Percentiles rank a stretch among this genome's conserved stretches.
phyloP scores from a whole-genome alignment of 495 filamentous ascomycete genomes.

The Clavariopsis aquatica region DNA sequence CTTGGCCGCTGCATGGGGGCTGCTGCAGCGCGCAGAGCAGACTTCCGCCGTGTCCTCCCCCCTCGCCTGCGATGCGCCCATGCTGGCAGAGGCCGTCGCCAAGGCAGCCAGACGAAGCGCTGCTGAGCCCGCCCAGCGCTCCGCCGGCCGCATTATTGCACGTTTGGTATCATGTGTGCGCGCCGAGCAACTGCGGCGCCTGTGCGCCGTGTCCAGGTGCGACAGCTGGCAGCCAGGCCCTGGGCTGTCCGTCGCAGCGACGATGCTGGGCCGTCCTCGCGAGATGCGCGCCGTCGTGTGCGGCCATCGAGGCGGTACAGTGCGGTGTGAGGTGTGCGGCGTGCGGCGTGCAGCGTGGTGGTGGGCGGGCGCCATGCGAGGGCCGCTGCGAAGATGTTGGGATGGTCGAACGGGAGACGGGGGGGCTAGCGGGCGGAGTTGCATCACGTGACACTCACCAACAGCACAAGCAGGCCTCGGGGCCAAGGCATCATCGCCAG shows the following conservation, averaged over 20 bases:
- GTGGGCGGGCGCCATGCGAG: too few species aligned
- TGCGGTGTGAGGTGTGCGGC: neutral
- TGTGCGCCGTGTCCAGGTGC: neutral
- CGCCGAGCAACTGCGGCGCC: slow-evolving; percentile 9
- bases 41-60: neutral
- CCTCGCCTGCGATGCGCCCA: neutral
- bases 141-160: slow-evolving; percentile 12
- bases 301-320: neutral
- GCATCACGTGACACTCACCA: slow-evolving; percentile 20
- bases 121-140: slow-evolving; percentile 15
- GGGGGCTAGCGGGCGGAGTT: slow-evolving; percentile 3
- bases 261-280: neutral
- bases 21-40: neutral
- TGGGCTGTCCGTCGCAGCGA: neutral
- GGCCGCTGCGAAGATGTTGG: neutral
- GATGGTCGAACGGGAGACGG: neutral
- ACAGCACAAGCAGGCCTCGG: too few species aligned
- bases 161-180: neutral
- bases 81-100: neutral
- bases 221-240: neutral
- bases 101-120: slow-evolving; percentile 1
- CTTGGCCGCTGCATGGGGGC: slow-evolving; percentile 14
- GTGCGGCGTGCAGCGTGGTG: neutral
- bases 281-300: neutral
- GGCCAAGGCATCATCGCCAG: too few species aligned